These are phyloP conservation scores for Solanum aculeatissimum DNA, from an alignment of 305 asterid genomes.

Conservation along the genomic window DNA sequence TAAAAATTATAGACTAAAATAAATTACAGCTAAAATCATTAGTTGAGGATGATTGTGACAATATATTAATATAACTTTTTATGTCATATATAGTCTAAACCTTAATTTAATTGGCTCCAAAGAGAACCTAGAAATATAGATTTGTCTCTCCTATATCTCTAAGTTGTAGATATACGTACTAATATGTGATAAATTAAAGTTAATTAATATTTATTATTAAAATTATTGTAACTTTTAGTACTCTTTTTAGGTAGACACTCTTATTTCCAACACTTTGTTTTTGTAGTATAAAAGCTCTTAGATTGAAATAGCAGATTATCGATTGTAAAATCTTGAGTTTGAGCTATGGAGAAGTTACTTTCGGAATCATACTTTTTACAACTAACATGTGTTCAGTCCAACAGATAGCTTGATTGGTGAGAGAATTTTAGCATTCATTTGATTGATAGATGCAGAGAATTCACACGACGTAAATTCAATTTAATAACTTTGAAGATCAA, in stretches of 20 bases:
- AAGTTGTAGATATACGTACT: background rate
- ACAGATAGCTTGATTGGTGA: too few relatives aligned
- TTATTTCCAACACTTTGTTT: too few relatives aligned
- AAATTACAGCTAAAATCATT: background rate
- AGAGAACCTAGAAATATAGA: background rate
- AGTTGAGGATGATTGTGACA: background rate
- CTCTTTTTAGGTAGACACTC: background rate
- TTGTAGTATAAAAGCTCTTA: too few relatives aligned
- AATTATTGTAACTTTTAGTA: background rate
- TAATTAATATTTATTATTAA: background rate
- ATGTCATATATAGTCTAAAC: background rate
- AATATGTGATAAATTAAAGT: background rate
- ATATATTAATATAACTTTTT: background rate
- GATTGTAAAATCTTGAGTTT: background rate
- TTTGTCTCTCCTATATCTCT: background rate
- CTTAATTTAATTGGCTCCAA: background rate
- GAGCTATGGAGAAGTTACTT: too few relatives aligned
- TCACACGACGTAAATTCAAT: accelerated
- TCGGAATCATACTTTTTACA: too few relatives aligned
- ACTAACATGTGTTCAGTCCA: too few relatives aligned
- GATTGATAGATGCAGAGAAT: too few relatives aligned
- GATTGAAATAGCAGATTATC: too few relatives aligned
- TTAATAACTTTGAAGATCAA: background rate
- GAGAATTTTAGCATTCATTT: too few relatives aligned
- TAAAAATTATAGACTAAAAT: background rate